Evolutionary conservation across 495 filamentous ascomycete species (phyloP).

Genomic region (Annulohypoxylon maeteangense): DNA sequence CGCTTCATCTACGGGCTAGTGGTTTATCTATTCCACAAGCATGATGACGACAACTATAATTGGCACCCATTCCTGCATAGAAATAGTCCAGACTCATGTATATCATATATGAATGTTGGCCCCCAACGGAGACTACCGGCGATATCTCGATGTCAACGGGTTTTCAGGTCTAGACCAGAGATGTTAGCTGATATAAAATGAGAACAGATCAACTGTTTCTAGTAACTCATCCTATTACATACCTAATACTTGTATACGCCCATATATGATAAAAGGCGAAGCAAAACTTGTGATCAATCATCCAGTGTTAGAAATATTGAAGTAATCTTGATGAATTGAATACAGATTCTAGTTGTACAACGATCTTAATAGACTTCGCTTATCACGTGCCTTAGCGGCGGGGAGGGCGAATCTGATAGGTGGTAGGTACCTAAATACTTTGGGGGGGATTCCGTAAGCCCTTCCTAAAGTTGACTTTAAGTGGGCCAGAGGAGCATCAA

Average conservation of each 20-base stretch:
- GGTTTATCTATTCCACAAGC: neutral
- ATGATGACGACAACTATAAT: neutral
- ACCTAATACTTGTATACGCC: neutral
- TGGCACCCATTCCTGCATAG: neutral
- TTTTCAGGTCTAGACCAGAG: constrained; percentile 20
- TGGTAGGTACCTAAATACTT: neutral
- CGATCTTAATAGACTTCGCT: constrained; percentile 11
- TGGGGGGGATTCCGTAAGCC: neutral
- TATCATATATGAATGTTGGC: constrained; percentile 21
- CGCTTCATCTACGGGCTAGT: constrained; percentile 18
- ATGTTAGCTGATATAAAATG: constrained; percentile 30
- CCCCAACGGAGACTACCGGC: neutral
- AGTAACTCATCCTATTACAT: constrained; percentile 3
- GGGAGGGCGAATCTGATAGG: constrained; percentile 18
- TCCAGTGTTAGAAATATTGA: neutral
- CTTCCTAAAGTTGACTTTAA: constrained; percentile 27
- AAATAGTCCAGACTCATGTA: neutral
- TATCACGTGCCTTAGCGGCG: constrained; percentile 36
- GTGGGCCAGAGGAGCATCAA: constrained; percentile 27
- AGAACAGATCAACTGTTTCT: constrained; percentile 6
- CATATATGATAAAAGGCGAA: neutral
- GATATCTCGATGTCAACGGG: constrained; percentile 1
- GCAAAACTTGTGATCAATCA: neutral
- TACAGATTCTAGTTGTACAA: neutral
- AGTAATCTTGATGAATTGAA: neutral